Percentiles rank a stretch among this genome's conserved stretches.
Evolutionary conservation across 2,329 filamentous ascomycete genomes (phyloP).

Genomic region (Calycina marina): DNA sequence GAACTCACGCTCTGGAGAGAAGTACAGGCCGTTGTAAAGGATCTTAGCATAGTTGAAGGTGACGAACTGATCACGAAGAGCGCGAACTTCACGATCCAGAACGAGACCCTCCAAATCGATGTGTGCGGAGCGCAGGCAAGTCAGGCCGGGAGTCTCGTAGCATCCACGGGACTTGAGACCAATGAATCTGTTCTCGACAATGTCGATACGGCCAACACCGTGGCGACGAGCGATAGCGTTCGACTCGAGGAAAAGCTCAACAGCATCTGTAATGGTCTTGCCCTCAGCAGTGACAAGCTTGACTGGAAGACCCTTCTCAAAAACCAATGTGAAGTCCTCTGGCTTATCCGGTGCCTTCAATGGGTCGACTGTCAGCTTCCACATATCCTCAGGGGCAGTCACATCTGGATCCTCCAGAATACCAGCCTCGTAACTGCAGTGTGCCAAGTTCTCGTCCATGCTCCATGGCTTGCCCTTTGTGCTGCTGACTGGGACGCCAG

Average conservation of each 20-base stretch:
- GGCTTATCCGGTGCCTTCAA: conserved; percentile 55
- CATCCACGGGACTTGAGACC: conserved; percentile 70
- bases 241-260: conserved; percentile 57
- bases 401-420: conserved; percentile 51
- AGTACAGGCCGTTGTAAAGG: conserved; percentile 47
- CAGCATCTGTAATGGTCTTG: conserved; percentile 50
- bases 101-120: conserved; percentile 52
- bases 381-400: conserved; percentile 63
- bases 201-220: conserved; percentile 70
- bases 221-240: conserved; percentile 58
- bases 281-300: conserved; percentile 42
- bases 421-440: conserved; percentile 70
- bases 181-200: conserved; percentile 70
- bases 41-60: conserved; percentile 46
- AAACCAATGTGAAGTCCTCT: conserved; percentile 55
- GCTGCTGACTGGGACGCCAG: conserved; percentile 56
- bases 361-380: conserved; percentile 60
- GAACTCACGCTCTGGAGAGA: conserved; percentile 58
- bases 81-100: conserved; percentile 52
- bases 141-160: conserved; percentile 42
- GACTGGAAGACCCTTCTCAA: conserved; percentile 60
- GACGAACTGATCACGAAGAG: conserved; percentile 57
- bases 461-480: conserved; percentile 60
- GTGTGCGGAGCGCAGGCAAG: conserved; percentile 22
- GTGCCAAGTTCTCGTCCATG: conserved; percentile 57